Conservation (phyloP, 352 stramenopile genomes). For the Blastocystis sp. region DNA sequence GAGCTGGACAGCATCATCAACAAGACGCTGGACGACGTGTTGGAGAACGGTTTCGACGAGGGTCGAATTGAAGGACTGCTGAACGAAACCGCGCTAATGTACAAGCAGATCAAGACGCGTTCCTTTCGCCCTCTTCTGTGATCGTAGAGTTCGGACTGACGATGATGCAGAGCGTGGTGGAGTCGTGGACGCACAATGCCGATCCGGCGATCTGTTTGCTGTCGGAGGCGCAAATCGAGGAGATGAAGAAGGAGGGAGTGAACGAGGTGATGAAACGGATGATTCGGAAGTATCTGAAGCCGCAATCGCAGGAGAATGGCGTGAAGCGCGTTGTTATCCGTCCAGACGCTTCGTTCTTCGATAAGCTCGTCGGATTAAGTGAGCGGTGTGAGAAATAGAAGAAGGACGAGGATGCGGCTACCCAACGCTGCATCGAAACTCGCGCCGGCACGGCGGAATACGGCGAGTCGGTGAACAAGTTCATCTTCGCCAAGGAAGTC, state of each 20-base stretch:
- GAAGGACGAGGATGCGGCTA: neutral
- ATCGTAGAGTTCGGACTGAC: constrained; percentile 49
- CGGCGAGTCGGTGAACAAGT: constrained; percentile 3
- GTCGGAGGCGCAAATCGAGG: constrained; percentile 32
- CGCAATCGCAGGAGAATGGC: neutral
- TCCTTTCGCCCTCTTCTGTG: neutral
- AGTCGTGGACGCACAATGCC: constrained; percentile 52
- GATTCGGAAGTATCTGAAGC: constrained; percentile 50
- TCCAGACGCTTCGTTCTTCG: constrained; percentile 38
- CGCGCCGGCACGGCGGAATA: neutral
- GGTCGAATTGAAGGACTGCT: constrained; percentile 28
- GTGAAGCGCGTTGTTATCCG: constrained; percentile 24
- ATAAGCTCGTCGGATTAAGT: constrained; percentile 10
- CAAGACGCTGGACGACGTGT: constrained; percentile 41
- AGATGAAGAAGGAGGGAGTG: constrained; percentile 49
- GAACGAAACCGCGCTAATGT: constrained; percentile 49
- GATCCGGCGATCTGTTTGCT: constrained; percentile 34
- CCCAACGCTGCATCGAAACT: neutral
- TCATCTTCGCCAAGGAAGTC: constrained; percentile 43
- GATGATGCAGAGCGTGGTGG: constrained; percentile 61
- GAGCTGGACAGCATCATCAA: constrained; percentile 42
- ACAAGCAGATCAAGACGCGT: constrained; percentile 53
- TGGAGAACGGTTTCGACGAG: constrained; percentile 52
- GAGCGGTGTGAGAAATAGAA: neutral
- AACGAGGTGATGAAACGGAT: constrained; percentile 63